Base-by-base conservation (phyloP, 2,329 filamentous ascomycete species). In the Clarireedia hainanense region DNA sequence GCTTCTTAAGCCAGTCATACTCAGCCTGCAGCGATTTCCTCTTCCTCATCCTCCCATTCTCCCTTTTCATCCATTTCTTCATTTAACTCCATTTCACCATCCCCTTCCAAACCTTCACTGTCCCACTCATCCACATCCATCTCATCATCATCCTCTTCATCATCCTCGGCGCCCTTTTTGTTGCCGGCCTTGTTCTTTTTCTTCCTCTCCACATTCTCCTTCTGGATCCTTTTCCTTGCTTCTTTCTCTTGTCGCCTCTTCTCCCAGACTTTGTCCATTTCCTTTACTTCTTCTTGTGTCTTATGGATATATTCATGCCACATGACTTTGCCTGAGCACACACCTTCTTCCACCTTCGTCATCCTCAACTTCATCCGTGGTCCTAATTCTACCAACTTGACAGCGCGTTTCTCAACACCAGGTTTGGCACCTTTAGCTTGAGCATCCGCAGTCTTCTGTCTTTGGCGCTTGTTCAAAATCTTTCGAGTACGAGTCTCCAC, bases 291-390 rank as follows among this genome's bases (percentile, higher is more conserved):
- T 17, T 82, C 80, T 64, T 83, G 83, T 6, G 83, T 84, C 78
- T 99, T 99, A 69, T 86, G 82, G 52, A 97, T 84, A 68, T 90
- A 95, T 69, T 96, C 91, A 71, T 99, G 94, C 94, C 94, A 99
- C 88, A 99, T 89, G 56, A 96, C 81, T 70, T 90, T 94, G 50
- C 94, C 94, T 26, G 81, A 80, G 66, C 91, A 96, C 6, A 97
- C 73, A 1, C 92, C 94, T 65, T 99, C 94, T 69, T 99, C 94
- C 4, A 99, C 91, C 75, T 99, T 99, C 55, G 90, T 91, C 73
- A 99, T 76, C 34, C 92, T 84, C 42, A 99, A 75, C 58, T 83
- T 86, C 87, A 99, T 86, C 53, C 94, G 83, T 1, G 94, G 94
- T 0, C 94, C 94, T 0, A 99, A 75, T 73, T 99, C 94, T 3